Evolutionary conservation across 2,329 filamentous ascomycete genomes (phyloP).

Genomic region (Colletotrichum sp.): DNA sequence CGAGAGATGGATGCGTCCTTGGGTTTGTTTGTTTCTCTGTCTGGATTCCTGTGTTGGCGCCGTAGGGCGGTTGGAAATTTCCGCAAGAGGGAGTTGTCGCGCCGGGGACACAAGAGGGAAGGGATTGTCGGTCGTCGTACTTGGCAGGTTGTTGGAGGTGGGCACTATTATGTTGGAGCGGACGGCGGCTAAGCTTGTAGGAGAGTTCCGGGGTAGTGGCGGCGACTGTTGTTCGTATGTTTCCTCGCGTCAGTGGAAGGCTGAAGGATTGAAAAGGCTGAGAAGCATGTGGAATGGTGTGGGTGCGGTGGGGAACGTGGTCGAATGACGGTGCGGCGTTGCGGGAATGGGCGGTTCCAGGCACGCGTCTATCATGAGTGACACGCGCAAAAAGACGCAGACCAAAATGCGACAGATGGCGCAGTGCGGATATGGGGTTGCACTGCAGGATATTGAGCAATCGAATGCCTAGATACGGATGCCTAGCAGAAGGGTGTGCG

Average conservation of each 20-base stretch:
- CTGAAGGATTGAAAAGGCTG: background rate
- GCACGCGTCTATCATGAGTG: background rate
- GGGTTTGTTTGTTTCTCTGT: background rate
- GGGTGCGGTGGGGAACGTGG: background rate
- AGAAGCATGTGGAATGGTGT: background rate
- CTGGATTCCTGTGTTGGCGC: background rate
- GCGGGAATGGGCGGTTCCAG: slow-evolving; percentile 6
- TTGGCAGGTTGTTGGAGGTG: background rate
- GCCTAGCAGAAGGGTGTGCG: background rate
- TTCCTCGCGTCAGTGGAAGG: background rate
- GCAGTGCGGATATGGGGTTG: background rate
- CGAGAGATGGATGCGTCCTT: background rate
- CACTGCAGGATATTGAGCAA: background rate
- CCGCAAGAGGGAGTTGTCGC: background rate
- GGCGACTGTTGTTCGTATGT: background rate
- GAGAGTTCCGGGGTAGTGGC: background rate
- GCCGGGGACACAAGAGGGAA: background rate
- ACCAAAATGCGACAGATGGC: background rate
- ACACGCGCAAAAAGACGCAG: background rate
- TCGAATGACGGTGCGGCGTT: background rate
- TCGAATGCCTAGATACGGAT: no score
- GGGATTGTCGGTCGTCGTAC: background rate
- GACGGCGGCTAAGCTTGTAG: background rate
- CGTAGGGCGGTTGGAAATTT: background rate
- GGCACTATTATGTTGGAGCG: background rate